Evolutionary conservation across 2,329 filamentous ascomycete genomes (phyloP).

Genomic region (Huntiella abstrusa): DNA sequence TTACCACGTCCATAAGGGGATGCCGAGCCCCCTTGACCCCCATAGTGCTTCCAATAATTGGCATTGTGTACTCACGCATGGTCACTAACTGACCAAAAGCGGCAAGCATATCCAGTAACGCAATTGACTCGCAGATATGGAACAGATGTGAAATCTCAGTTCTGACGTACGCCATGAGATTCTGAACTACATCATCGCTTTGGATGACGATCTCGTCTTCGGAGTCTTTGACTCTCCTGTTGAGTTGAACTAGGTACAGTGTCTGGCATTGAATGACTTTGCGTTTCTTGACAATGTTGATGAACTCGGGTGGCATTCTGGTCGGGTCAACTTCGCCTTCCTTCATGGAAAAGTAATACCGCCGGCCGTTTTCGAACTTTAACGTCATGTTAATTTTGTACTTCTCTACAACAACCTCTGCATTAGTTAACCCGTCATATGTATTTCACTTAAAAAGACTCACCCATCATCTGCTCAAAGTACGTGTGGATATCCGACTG

Average conservation of each 20-base stretch:
- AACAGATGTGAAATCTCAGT: conserved; percentile 56
- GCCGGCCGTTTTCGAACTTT: conserved; percentile 57
- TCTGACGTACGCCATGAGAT: conserved; percentile 54
- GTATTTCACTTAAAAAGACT: conserved; percentile 10
- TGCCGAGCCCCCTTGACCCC: conserved; percentile 60
- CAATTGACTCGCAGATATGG: conserved; percentile 68
- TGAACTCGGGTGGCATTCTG: conserved; percentile 46
- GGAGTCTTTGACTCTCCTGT: conserved; percentile 56
- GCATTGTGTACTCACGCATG: conserved; percentile 38
- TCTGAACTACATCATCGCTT: conserved; percentile 58
- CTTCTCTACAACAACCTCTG: conserved; percentile 22
- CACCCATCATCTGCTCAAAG: conserved; percentile 48
- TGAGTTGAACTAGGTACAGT: conserved; percentile 63
- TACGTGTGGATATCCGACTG: conserved; percentile 60
- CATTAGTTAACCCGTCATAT: neutral
- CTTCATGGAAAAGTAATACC: conserved; percentile 58
- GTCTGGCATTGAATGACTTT: conserved; percentile 77
- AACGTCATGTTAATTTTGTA: conserved; percentile 44
- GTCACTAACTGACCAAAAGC: conserved; percentile 60
- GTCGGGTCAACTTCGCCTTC: conserved; percentile 41
- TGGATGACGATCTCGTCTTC: conserved; percentile 69
- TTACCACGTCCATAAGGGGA: conserved; percentile 54
- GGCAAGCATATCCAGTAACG: conserved; percentile 68
- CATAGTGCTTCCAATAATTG: conserved; percentile 47
- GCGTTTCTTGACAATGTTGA: conserved; percentile 58